phyloP scores from a whole-genome alignment of 2,329 filamentous ascomycete genomes.

The Emergomyces africanus region DNA sequence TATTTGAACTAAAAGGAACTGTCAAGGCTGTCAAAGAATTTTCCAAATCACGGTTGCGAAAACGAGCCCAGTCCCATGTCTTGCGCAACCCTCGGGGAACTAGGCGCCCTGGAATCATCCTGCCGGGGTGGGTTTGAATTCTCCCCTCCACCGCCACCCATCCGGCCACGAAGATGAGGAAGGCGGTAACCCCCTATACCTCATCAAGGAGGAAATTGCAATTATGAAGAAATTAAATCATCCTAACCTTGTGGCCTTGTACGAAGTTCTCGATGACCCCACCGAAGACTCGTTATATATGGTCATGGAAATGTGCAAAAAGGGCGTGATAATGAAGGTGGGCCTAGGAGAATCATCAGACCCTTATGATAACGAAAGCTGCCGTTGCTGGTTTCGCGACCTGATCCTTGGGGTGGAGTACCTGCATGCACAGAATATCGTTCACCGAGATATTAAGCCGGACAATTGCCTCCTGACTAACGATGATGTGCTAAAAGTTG shows the following conservation, averaged over 20 bases:
- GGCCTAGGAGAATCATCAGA: conserved; percentile 70
- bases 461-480: conserved; percentile 86
- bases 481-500: conserved; percentile 90
- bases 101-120: conserved; percentile 40
- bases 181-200: conserved; percentile 59
- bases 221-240: conserved; percentile 99
- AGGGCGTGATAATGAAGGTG: conserved; percentile 94
- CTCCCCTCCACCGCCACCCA: conserved; percentile 50
- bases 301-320: conserved; percentile 98
- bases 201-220: conserved; percentile 93
- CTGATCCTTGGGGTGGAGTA: conserved; percentile 93
- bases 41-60: conserved; percentile 80
- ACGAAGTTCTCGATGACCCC: conserved; percentile 91
- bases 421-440: conserved; percentile 83
- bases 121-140: conserved; percentile 46
- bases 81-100: conserved; percentile 50
- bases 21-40: conserved; percentile 89
- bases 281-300: conserved; percentile 95
- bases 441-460: conserved; percentile 95
- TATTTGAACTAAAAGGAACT: background rate
- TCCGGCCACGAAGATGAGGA: conserved; percentile 38
- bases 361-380: conserved; percentile 71
- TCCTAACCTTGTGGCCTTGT: conserved; percentile 79
- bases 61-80: conserved; percentile 80
- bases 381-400: conserved; percentile 87